These are phyloP conservation scores for Didymella arachidicola DNA, from an alignment of 2,329 filamentous ascomycete species.

Conservation along the genomic window DNA sequence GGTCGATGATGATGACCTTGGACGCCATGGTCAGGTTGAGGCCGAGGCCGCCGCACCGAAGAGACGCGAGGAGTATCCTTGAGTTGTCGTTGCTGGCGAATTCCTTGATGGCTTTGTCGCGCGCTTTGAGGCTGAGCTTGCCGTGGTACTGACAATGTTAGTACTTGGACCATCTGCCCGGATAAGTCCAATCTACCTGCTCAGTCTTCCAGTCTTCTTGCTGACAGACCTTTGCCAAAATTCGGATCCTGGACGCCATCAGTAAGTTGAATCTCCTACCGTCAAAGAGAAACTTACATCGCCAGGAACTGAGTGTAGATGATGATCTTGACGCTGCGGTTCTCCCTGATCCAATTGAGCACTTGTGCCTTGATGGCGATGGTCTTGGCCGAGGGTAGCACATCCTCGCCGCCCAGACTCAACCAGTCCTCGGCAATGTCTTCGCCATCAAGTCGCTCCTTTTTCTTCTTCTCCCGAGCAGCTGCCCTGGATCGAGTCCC, in stretches of 20 bases:
- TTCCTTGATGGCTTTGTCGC: conserved; percentile 56
- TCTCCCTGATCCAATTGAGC: conserved; percentile 55
- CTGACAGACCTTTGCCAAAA: conserved; percentile 60
- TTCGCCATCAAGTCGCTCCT: conserved; percentile 28
- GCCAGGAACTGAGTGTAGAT: conserved; percentile 67
- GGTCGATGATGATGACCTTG: conserved; percentile 58
- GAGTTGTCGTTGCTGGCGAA: conserved; percentile 55
- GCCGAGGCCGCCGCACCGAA: conserved; percentile 65
- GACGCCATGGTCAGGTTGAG: conserved; percentile 67
- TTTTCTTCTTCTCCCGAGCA: conserved; percentile 29
- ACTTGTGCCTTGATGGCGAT: conserved; percentile 56
- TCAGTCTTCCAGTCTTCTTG: conserved; percentile 58
- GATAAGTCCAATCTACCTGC: conserved; percentile 39
- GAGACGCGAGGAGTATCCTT: conserved; percentile 62
- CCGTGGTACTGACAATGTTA: conserved; percentile 56
- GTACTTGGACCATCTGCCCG: background rate
- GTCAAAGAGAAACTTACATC: conserved; percentile 44
- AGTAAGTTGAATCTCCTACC: conserved; percentile 5
- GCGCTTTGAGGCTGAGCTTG: conserved; percentile 53
- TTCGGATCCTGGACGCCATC: conserved; percentile 49
- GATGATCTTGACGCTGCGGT: conserved; percentile 62
- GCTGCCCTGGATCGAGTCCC: conserved; percentile 26
- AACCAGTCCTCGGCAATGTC: conserved; percentile 53
- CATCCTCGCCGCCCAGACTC: conserved; percentile 39
- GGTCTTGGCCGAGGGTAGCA: conserved; percentile 57